Evolutionary conservation across 495 filamentous ascomycete genomes (phyloP).

Genomic region (Hypoxylon perforatum): DNA sequence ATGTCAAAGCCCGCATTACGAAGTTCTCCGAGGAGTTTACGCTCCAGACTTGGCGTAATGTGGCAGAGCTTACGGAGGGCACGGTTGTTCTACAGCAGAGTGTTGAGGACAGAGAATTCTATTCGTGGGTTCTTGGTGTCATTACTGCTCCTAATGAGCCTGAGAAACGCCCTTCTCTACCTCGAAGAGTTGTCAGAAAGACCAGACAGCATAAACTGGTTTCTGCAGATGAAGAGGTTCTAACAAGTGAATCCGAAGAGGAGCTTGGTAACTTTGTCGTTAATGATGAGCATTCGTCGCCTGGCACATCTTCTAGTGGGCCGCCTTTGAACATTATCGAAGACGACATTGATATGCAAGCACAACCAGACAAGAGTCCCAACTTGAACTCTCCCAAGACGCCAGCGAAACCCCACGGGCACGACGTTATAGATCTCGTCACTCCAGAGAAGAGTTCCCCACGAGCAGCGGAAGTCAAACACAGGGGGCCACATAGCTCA

Average conservation of each 20-base stretch:
- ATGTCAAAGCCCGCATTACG: constrained; percentile 60
- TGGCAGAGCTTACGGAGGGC: constrained; percentile 59
- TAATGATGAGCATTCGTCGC: constrained; percentile 36
- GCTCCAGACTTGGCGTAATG: constrained; percentile 60
- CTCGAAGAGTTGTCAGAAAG: constrained; percentile 40
- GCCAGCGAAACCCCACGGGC: constrained; percentile 22
- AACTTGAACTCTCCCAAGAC: constrained; percentile 1
- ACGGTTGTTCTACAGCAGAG: constrained; percentile 68
- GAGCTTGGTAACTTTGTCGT: constrained; percentile 58
- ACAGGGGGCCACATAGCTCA: neutral
- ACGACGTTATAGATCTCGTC: constrained; percentile 31
- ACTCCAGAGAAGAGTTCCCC: constrained; percentile 11
- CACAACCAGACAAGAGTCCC: neutral
- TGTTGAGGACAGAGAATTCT: constrained; percentile 67
- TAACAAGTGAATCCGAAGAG: constrained; percentile 60
- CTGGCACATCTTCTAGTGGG: neutral
- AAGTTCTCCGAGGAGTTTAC: constrained; percentile 63
- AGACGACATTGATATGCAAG: constrained; percentile 6
- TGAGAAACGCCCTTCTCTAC: constrained; percentile 50
- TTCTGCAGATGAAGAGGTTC: constrained; percentile 54
- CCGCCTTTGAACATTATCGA: constrained; percentile 34
- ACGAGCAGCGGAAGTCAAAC: neutral
- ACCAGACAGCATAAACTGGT: constrained; percentile 30
- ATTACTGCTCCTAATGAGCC: constrained; percentile 64
- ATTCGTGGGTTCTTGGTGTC: constrained; percentile 64